These are phyloP conservation scores for Atkinsonella texensis DNA, from an alignment of 2,329 filamentous ascomycete genomes.

Conservation along the genomic window DNA sequence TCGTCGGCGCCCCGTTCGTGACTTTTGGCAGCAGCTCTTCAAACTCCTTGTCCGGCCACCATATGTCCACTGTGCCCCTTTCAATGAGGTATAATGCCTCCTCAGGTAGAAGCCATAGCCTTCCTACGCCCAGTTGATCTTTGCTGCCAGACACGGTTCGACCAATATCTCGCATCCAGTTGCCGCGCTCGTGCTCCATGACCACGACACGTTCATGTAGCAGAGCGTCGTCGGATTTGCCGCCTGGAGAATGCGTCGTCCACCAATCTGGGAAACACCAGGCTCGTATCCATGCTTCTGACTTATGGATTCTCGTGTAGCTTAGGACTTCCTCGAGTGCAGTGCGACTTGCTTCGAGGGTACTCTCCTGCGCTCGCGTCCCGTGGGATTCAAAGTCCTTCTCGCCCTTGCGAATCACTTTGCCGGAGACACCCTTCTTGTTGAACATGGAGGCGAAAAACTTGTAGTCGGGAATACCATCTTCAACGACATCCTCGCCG, in stretches of 20 bases:
- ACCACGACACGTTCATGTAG: slow-evolving; percentile 45
- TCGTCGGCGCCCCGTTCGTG: slow-evolving; percentile 11
- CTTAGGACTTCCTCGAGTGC: slow-evolving; percentile 84
- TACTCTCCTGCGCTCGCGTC: slow-evolving; percentile 65
- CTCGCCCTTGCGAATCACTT: slow-evolving; percentile 78
- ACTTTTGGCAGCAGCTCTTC: slow-evolving; percentile 33
- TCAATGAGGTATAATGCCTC: slow-evolving; percentile 86
- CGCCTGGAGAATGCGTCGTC: slow-evolving; percentile 14
- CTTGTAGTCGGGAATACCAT: slow-evolving; percentile 80
- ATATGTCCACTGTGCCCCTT: slow-evolving; percentile 73
- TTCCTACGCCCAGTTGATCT: slow-evolving; percentile 43
- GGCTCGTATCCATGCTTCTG: slow-evolving; percentile 53
- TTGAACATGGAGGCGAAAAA: slow-evolving; percentile 47
- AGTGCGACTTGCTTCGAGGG: slow-evolving; percentile 67
- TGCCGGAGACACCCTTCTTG: slow-evolving; percentile 38
- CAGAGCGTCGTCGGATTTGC: slow-evolving; percentile 14
- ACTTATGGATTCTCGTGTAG: slow-evolving; percentile 62
- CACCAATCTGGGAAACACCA: slow-evolving; percentile 60
- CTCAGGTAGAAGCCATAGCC: slow-evolving; percentile 78
- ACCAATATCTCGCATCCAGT: slow-evolving; percentile 67
- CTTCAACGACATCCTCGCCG: slow-evolving; percentile 52
- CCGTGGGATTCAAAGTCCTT: slow-evolving; percentile 96
- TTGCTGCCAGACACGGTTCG: slow-evolving; percentile 45
- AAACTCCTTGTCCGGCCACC: slow-evolving; percentile 57
- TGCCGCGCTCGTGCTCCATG: slow-evolving; percentile 60